Evolutionary conservation across 805 yeast genomes (phyloP).

Genomic region (Metschnikowia vanudenii): DNA sequence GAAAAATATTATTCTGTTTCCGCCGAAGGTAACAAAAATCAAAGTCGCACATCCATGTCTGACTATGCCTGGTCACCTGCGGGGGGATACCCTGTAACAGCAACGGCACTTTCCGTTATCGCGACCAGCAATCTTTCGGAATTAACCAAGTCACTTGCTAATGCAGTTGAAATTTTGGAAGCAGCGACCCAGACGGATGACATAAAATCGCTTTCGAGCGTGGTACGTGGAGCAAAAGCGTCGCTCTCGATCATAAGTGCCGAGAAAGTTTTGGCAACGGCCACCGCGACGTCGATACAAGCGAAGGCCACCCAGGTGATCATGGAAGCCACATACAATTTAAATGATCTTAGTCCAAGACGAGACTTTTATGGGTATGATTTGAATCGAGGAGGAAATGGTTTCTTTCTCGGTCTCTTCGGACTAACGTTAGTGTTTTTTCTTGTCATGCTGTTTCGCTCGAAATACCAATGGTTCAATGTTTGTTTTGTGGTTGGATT

Average conservation of each 20-base stretch:
- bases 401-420: constrained; percentile 31
- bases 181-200: constrained; percentile 23
- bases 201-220: constrained; percentile 23
- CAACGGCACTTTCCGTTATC: constrained; percentile 27
- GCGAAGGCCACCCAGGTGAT: constrained; percentile 34
- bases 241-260: constrained; percentile 36
- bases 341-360: constrained; percentile 15
- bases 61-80: too few relatives aligned
- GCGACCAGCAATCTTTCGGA: constrained; percentile 24
- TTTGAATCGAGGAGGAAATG: constrained; percentile 31
- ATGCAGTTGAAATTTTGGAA: constrained; percentile 2
- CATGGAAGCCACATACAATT: constrained; percentile 5
- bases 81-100: constrained; percentile 17
- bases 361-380: constrained; percentile 28
- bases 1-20: too few relatives aligned
- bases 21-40: too few relatives aligned
- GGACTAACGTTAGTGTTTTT: constrained; percentile 25
- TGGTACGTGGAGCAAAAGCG: constrained; percentile 36
- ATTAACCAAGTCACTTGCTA: constrained; percentile 16
- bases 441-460: constrained; percentile 27
- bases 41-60: too few relatives aligned
- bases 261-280: constrained; percentile 37
- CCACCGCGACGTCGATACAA: constrained; percentile 27
- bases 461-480: constrained; percentile 42
- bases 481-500: constrained; percentile 37